Evolutionary conservation across 805 yeast species (phyloP).

Genomic region (Lipomyces sp.): DNA sequence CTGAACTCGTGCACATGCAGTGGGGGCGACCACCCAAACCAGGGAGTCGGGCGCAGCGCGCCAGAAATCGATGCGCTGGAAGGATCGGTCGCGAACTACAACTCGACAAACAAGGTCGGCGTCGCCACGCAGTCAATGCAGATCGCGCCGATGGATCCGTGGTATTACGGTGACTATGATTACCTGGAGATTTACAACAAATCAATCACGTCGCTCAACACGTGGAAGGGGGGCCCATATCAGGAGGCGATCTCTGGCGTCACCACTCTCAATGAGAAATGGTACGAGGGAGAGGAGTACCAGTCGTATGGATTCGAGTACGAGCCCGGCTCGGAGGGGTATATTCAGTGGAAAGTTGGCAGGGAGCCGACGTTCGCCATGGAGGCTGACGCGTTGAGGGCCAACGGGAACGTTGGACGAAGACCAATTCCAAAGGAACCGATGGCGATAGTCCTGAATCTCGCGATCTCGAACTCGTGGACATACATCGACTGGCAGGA

Average conservation of each 20-base stretch:
- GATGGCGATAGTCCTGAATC: conserved; percentile 80
- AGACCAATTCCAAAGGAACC: conserved; percentile 85
- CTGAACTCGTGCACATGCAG: conserved; percentile 74
- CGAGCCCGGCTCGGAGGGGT: conserved; percentile 66
- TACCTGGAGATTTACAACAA: conserved; percentile 69
- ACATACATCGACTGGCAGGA: conserved; percentile 86
- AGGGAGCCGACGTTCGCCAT: conserved; percentile 71
- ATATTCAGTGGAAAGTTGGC: conserved; percentile 85
- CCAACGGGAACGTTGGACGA: conserved; percentile 87
- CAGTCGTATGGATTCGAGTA: conserved; percentile 81
- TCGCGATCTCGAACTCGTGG: conserved; percentile 92
- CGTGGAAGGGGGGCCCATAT: conserved; percentile 87
- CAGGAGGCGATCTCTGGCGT: conserved; percentile 90
- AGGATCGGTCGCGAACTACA: conserved; percentile 54
- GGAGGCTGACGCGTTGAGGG: conserved; percentile 71
- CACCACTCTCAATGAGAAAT: conserved; percentile 69
- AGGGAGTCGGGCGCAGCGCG: conserved; percentile 87
- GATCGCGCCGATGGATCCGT: conserved; percentile 89
- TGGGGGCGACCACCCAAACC: conserved; percentile 83
- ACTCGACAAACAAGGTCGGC: conserved; percentile 44
- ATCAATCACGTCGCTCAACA: conserved; percentile 73
- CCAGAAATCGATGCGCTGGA: conserved; percentile 93
- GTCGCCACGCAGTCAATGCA: conserved; percentile 87
- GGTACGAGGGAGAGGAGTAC: conserved; percentile 68
- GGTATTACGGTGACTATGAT: conserved; percentile 89